phyloP scores from a whole-genome alignment of 306 rosid species.

The Sesbania bispinosa region DNA sequence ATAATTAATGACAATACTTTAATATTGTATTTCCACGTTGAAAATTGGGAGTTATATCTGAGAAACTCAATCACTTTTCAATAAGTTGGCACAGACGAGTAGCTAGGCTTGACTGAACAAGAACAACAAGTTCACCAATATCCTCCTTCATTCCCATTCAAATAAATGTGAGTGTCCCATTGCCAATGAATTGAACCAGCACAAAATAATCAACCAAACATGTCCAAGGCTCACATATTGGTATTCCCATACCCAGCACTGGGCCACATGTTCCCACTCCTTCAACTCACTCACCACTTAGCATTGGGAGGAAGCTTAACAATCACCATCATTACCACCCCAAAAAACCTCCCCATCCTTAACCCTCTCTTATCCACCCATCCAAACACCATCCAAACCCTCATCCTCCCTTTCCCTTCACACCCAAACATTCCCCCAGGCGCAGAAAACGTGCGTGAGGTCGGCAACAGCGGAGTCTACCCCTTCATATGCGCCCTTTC shows the following conservation, averaged over 20 bases:
- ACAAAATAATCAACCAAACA: not conserved
- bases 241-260: slow-evolving; percentile 73
- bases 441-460: slow-evolving; percentile 45
- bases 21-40: too few relatives aligned
- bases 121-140: too few relatives aligned
- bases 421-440: slow-evolving; percentile 55
- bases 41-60: too few relatives aligned
- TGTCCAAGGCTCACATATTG: slow-evolving; percentile 44
- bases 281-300: slow-evolving; percentile 54
- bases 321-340: slow-evolving; percentile 57
- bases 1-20: too few relatives aligned
- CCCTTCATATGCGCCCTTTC: slow-evolving; percentile 37
- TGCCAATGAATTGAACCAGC: too few relatives aligned
- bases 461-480: slow-evolving; percentile 58
- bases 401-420: slow-evolving; percentile 57
- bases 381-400: slow-evolving; percentile 43
- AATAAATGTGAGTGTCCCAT: too few relatives aligned
- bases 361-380: slow-evolving; percentile 49
- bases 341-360: slow-evolving; percentile 51
- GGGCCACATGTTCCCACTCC: slow-evolving; percentile 63
- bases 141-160: too few relatives aligned
- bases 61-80: too few relatives aligned
- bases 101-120: too few relatives aligned
- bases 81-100: too few relatives aligned
- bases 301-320: slow-evolving; percentile 27